These are phyloP conservation scores for Carex littledalei DNA, from an alignment of 176 grass and related monocot genomes.

Conservation along the genomic window DNA sequence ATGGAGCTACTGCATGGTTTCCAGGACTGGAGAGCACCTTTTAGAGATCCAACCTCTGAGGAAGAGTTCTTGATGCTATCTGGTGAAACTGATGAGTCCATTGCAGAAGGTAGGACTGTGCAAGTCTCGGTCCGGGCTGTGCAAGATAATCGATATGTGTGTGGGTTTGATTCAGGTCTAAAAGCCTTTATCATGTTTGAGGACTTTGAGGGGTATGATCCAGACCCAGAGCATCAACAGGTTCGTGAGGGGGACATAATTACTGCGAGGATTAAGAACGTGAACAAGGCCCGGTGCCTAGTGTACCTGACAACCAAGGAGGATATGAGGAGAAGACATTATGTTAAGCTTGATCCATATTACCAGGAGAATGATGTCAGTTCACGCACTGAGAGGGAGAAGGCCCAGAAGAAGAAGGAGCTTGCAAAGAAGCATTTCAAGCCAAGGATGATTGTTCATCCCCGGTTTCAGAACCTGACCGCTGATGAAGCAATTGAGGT, in stretches of 20 bases:
- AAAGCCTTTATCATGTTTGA: conserved; percentile 79
- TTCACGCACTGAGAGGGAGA: conserved; percentile 50
- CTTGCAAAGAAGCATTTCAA: conserved; percentile 84
- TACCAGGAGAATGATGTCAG: conserved; percentile 45
- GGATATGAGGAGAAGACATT: conserved; percentile 54
- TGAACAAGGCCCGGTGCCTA: conserved; percentile 74
- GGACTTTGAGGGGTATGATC: conserved; percentile 62
- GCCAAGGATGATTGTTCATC: conserved; percentile 96
- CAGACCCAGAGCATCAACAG: conserved; percentile 42
- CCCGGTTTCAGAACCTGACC: conserved; percentile 87
- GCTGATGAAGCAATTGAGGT: conserved; percentile 95
- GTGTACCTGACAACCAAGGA: conserved; percentile 74
- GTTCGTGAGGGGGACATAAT: conserved; percentile 84
- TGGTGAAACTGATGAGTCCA: conserved; percentile 89
- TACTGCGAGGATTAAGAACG: conserved; percentile 76
- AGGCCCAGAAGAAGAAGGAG: conserved; percentile 68
- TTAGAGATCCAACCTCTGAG: conserved; percentile 60
- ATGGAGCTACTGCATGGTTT: conserved; percentile 57
- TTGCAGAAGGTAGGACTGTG: conserved; percentile 95
- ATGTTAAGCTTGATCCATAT: conserved; percentile 59
- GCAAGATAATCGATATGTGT: conserved; percentile 75
- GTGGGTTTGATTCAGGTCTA: conserved; percentile 91
- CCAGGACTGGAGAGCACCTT: conserved; percentile 52
- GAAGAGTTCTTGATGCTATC: conserved; percentile 95
- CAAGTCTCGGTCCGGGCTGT: conserved; percentile 77